Conservation (phyloP, 2,329 filamentous ascomycete species). For the Cyclaneusma minus region DNA sequence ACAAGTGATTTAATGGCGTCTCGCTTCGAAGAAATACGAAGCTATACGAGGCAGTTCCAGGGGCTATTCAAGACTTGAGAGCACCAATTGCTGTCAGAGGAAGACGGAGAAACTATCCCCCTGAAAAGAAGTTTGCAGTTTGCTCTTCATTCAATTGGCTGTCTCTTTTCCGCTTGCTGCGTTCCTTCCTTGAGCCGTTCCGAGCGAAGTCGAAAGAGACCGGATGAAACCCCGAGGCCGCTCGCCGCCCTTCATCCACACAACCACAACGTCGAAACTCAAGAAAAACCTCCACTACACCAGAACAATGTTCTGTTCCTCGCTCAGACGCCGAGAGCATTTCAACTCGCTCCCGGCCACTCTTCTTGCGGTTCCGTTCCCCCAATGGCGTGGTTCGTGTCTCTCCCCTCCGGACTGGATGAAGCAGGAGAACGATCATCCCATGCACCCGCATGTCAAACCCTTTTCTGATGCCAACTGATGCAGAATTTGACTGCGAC, state of each 20-base stretch:
- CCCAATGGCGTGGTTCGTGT: slow-evolving; percentile 18
- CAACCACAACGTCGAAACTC: background rate
- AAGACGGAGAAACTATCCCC: too few relatives aligned
- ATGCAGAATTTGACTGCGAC: background rate
- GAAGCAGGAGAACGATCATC: background rate
- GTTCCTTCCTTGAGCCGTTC: background rate
- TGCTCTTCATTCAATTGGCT: slow-evolving; percentile 2
- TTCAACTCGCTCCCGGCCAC: slow-evolving; percentile 13
- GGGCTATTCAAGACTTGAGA: too few relatives aligned
- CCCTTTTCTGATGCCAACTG: slow-evolving; percentile 3
- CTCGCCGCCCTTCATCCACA: background rate
- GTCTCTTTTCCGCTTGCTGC: slow-evolving; percentile 1
- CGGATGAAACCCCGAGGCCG: background rate
- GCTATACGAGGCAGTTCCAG: too few relatives aligned
- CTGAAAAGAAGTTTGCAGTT: background rate
- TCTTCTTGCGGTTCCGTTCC: slow-evolving; percentile 10
- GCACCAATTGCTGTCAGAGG: too few relatives aligned
- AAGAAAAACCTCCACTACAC: background rate
- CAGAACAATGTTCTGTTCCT: slow-evolving; percentile 17
- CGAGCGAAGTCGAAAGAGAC: background rate
- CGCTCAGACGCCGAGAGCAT: slow-evolving; percentile 15
- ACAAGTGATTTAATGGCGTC: too few relatives aligned
- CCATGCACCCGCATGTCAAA: background rate
- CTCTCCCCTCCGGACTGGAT: too few relatives aligned
- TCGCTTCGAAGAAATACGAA: too few relatives aligned